These are phyloP conservation scores for Colletotrichum sp. DNA, from an alignment of 2,329 filamentous ascomycete genomes.

Conservation along the genomic window DNA sequence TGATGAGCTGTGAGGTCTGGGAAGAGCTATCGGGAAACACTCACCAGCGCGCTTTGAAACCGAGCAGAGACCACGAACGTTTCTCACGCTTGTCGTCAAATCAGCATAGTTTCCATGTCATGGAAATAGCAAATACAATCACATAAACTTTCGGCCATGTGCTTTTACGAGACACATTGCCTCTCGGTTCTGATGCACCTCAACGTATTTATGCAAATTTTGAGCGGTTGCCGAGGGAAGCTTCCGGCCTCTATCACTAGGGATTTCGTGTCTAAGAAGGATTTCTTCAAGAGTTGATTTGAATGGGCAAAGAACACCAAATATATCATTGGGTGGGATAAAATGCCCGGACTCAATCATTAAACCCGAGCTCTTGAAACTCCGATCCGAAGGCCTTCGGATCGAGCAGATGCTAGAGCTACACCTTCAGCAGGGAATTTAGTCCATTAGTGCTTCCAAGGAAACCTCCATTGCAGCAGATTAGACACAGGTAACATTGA, in stretches of 20 bases:
- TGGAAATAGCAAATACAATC: rapidly evolving
- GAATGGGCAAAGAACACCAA: not conserved
- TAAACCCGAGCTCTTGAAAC: not conserved
- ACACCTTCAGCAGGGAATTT: rapidly evolving
- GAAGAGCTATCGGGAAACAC: not conserved
- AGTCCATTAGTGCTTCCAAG: not conserved
- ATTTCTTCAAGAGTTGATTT: rapidly evolving
- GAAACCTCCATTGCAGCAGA: not conserved
- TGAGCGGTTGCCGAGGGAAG: not conserved
- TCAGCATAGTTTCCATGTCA: rapidly evolving
- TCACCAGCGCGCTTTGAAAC: not conserved
- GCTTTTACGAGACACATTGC: rapidly evolving
- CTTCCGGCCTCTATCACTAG: not conserved
- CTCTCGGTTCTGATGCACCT: not conserved
- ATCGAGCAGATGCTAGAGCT: not conserved
- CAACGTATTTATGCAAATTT: rapidly evolving
- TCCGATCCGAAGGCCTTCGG: not conserved
- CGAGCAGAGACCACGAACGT: not conserved
- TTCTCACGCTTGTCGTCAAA: rapidly evolving
- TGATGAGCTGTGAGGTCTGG: rapidly evolving
- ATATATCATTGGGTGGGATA: not conserved
- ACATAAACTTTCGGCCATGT: rapidly evolving
- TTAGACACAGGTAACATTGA: not conserved
- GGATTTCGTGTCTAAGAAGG: rapidly evolving
- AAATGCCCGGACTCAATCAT: not conserved